Base-by-base conservation (phyloP, 106 monocot species). In the Dioscorea alata region DNA sequence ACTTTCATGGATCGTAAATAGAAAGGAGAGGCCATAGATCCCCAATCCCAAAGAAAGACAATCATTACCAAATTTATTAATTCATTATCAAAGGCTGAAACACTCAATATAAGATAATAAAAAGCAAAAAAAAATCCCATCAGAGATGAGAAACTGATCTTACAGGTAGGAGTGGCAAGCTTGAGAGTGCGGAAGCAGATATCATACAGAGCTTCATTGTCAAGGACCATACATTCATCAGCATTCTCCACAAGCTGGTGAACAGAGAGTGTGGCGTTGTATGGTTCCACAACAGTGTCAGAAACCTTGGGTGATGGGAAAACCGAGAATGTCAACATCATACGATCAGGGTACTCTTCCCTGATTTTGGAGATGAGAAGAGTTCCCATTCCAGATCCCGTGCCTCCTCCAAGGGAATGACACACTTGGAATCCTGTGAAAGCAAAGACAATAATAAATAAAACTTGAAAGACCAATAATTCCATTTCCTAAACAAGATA, bases 241-340 rank as follows among this genome's bases (percentile, higher is more conserved):
- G 78, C 73, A 48, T 79, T 79, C 68, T 79, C 78, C 21, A 79
- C 78, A 48, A 79, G 78, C 59, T 79, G 78, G 31, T 79, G 73
- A 56, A 79, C 78, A 18, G 78, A 79, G 42, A 79, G 78, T 22
- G 78, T 79, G 22, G 78, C 78, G 68, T 79, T 79, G 23, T 79
- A 79, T 50, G 78, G 78, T 35, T 79, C 78, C 5, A 79, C 78
- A 59, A 79, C 78, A 6, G 78, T 79, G 72, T 79, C 78, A 7
- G 73, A 79, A 22, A 79, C 78, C 60, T 79, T 79, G 0, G 78
- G 73, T 20, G 78, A 79, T 35, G 73, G 78, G 62, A 79, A 79
- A 19, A 79, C 78, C 15, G 78, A 79, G 53, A 79, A 79, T 14
- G 78, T 76, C 16, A 76, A n/a, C 76, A 76, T 76, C 76, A 76